phyloP scores from a whole-genome alignment of 1,284 basidiomycete species.

The Cutaneotrichosporon cavernicola region DNA sequence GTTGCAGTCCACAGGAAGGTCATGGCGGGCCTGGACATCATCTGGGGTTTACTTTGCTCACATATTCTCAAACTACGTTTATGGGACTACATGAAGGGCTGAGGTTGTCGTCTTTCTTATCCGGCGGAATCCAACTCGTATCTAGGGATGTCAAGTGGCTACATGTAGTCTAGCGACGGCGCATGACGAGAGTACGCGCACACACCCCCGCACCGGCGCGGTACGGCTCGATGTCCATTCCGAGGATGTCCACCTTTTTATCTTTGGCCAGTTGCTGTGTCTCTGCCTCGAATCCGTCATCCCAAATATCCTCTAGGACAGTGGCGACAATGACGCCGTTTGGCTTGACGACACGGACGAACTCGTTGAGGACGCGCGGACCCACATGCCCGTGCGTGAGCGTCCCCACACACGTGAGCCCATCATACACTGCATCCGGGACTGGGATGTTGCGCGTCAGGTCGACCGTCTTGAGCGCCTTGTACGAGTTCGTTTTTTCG shows the following conservation, averaged over 20 bases:
- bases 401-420: constrained; percentile 19
- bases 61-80: too few relatives aligned
- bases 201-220: constrained; percentile 13
- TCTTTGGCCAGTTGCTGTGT: constrained; percentile 1
- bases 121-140: not conserved
- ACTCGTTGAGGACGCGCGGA: constrained; percentile 13
- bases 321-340: constrained; percentile 16
- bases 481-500: constrained; percentile 15
- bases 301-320: constrained; percentile 20
- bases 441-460: constrained; percentile 10
- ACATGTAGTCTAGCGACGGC: not conserved
- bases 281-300: constrained; percentile 1
- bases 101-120: too few relatives aligned
- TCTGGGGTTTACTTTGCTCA: too few relatives aligned
- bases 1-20: too few relatives aligned
- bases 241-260: constrained; percentile 5
- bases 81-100: too few relatives aligned
- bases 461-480: constrained; percentile 12
- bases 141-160: not conserved
- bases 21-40: too few relatives aligned
- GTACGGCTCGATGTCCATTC: constrained; percentile 12
- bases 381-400: constrained; percentile 24
- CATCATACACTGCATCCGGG: constrained; percentile 12
- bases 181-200: constrained; percentile 13
- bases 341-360: constrained; percentile 15